phyloP scores from a whole-genome alignment of 805 yeast species.

The Schwanniomyces occidentalis region DNA sequence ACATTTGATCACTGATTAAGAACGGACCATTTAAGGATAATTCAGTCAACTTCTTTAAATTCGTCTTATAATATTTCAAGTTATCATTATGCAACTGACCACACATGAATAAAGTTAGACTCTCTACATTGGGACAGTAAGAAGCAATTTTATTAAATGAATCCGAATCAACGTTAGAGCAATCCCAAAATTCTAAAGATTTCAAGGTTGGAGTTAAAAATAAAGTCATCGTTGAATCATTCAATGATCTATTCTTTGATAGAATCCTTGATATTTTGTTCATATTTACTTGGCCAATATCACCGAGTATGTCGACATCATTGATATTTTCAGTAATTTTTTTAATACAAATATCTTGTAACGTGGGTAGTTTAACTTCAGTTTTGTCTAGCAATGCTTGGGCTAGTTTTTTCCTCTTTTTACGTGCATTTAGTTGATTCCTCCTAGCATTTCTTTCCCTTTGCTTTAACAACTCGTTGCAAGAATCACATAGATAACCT shows the following conservation, averaged over 20 bases:
- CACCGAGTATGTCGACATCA: constrained; percentile 82
- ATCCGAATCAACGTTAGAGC: constrained; percentile 71
- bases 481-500: constrained; percentile 68
- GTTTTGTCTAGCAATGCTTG: constrained; percentile 78
- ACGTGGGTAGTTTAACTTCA: constrained; percentile 59
- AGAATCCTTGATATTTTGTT: constrained; percentile 73
- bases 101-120: constrained; percentile 80
- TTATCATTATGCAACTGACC: constrained; percentile 86
- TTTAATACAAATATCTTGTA: constrained; percentile 81
- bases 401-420: constrained; percentile 76
- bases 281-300: constrained; percentile 73
- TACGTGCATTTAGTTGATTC: constrained; percentile 64
- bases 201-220: constrained; percentile 64
- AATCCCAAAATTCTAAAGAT: constrained; percentile 82
- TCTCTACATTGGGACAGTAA: constrained; percentile 70
- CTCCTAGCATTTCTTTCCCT: constrained; percentile 47
- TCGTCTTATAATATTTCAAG: constrained; percentile 58
- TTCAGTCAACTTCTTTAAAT: constrained; percentile 53
- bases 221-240: constrained; percentile 67
- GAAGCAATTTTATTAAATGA: constrained; percentile 71
- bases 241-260: constrained; percentile 78
- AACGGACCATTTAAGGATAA: constrained; percentile 88
- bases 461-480: constrained; percentile 45
- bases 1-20: constrained; percentile 67
- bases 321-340: constrained; percentile 65